Conservation (phyloP, 352 stramenopile genomes). For the Phytophthora ohioensis region DNA sequence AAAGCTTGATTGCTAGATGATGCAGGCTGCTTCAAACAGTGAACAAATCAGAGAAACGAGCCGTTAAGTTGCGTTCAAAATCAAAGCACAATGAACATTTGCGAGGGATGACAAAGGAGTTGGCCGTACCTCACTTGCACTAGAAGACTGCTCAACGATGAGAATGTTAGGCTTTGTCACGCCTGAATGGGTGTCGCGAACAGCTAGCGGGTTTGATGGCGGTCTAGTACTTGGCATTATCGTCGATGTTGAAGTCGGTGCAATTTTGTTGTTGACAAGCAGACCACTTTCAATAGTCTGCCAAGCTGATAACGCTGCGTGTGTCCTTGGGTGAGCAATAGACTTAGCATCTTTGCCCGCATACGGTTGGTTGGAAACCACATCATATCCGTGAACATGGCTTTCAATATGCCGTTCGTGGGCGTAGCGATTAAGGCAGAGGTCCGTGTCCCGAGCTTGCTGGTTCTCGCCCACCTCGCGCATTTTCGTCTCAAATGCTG, state of each 20-base stretch:
- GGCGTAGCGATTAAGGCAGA: slow-evolving; percentile 71
- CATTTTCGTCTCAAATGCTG: slow-evolving; percentile 64
- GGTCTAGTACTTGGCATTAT: neutral
- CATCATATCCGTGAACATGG: slow-evolving; percentile 71
- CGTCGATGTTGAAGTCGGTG: slow-evolving; percentile 1
- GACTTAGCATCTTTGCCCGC: slow-evolving; percentile 57
- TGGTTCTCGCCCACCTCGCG: slow-evolving; percentile 46
- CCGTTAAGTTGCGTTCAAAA: slow-evolving; percentile 12
- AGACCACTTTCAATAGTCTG: slow-evolving; percentile 57
- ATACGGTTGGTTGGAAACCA: slow-evolving; percentile 70
- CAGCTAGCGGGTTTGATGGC: slow-evolving; percentile 5
- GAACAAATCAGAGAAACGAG: slow-evolving; percentile 10
- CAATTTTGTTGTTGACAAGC: slow-evolving; percentile 40
- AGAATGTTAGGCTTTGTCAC: slow-evolving; percentile 44
- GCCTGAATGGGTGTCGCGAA: neutral
- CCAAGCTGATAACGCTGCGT: slow-evolving; percentile 54
- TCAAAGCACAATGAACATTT: neutral
- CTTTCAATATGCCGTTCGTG: slow-evolving; percentile 65
- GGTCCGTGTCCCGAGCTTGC: slow-evolving; percentile 47
- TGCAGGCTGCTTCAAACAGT: slow-evolving; percentile 13
- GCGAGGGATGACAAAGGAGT: neutral
- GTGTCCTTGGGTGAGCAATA: slow-evolving; percentile 53
- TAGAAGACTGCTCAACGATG: slow-evolving; percentile 26
- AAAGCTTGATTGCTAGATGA: slow-evolving; percentile 3
- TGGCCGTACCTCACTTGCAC: slow-evolving; percentile 9